phyloP scores from a whole-genome alignment of 2,329 filamentous ascomycete genomes.

The Neofusicoccum ribis region DNA sequence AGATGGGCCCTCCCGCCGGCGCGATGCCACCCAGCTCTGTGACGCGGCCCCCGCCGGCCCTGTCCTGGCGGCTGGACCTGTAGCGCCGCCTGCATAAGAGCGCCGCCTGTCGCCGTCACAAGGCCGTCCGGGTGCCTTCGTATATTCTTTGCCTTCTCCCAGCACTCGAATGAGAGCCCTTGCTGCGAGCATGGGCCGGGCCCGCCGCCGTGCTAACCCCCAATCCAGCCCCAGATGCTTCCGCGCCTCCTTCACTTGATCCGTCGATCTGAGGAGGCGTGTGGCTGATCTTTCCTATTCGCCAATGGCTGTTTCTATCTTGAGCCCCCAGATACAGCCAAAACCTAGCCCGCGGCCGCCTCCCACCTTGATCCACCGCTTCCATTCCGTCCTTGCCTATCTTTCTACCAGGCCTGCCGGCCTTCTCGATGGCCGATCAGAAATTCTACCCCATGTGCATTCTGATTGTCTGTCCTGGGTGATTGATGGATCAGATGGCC shows the following conservation, averaged over 20 bases:
- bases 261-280: neutral
- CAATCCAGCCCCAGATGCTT: neutral
- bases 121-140: conserved; percentile 6
- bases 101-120: conserved; percentile 5
- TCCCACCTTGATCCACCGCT: neutral
- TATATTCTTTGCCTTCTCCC: conserved; percentile 4
- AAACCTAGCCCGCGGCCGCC: neutral
- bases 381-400: neutral
- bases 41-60: neutral
- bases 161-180: neutral
- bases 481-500: neutral
- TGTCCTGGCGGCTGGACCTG: neutral
- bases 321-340: neutral
- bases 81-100: neutral
- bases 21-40: neutral
- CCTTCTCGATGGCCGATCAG: neutral
- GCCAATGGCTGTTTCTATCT: conserved; percentile 5
- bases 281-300: conserved; percentile 1
- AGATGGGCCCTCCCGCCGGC: neutral
- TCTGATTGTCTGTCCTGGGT: neutral
- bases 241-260: neutral
- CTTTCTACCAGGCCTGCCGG: neutral
- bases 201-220: neutral
- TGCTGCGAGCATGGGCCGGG: neutral
- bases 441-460: neutral